Percentiles rank a stretch among this genome's conserved stretches.
Evolutionary conservation across 495 filamentous ascomycete species (phyloP).

Genomic region (Cercophora sp.): DNA sequence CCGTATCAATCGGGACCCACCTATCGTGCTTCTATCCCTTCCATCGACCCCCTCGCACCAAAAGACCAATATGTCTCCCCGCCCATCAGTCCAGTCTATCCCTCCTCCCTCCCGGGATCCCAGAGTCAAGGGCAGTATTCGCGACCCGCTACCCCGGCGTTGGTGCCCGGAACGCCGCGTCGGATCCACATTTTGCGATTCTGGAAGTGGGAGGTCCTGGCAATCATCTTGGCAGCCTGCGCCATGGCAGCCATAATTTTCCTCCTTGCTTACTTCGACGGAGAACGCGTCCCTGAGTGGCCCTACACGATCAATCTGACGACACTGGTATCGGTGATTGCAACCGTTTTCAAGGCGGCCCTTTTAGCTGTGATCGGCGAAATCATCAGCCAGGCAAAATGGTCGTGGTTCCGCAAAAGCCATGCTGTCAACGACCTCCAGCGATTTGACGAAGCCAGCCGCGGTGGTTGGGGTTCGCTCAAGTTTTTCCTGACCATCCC

Average conservation of each 20-base stretch:
- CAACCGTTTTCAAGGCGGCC: background rate
- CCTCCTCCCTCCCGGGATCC: too few relatives aligned
- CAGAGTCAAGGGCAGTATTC: too few relatives aligned
- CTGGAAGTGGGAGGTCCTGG: constrained; percentile 4
- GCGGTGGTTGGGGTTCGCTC: background rate
- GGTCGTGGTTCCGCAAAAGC: constrained; percentile 5
- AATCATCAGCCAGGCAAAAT: constrained; percentile 12
- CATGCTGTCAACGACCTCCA: constrained; percentile 1
- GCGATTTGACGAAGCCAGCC: constrained; percentile 5
- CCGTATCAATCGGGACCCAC: too few relatives aligned
- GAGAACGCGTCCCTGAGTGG: constrained; percentile 5
- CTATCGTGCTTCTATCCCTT: too few relatives aligned
- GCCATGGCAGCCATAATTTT: constrained; percentile 4
- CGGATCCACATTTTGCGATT: too few relatives aligned
- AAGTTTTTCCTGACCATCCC: constrained; percentile 1
- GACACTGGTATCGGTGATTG: constrained; percentile 4
- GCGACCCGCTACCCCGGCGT: too few relatives aligned
- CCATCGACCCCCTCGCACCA: too few relatives aligned
- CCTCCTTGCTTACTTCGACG: constrained; percentile 1
- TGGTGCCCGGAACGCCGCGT: too few relatives aligned
- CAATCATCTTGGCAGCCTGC: background rate
- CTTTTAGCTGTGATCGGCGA: background rate
- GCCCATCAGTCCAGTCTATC: too few relatives aligned
- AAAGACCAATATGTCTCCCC: too few relatives aligned
- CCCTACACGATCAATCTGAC: constrained; percentile 4